These are phyloP conservation scores for Russula griseocarnosa DNA, from an alignment of 768 basidiomycete species.

Conservation along the genomic window DNA sequence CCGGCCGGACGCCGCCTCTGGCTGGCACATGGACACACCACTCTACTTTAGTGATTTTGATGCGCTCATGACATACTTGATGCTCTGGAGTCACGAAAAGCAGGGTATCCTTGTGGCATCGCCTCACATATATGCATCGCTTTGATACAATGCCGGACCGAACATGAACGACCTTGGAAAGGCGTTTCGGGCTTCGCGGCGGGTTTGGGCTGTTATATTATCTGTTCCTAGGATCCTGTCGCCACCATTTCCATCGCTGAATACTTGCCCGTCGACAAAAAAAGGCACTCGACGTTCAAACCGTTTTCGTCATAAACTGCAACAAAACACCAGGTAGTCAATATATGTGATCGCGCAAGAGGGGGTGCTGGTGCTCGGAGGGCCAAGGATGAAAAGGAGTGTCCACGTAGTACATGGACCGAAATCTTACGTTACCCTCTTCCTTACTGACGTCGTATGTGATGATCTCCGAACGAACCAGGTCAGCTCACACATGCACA, in stretches of 20 bases:
- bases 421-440: not conserved
- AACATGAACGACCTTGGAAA: not conserved
- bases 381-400: too few species aligned
- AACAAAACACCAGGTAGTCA: not conserved
- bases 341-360: too few species aligned
- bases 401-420: not conserved
- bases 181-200: not conserved
- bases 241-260: not conserved
- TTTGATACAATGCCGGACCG: not conserved
- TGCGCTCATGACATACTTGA: not conserved
- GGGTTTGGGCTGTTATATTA: not conserved
- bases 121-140: too few species aligned
- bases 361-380: too few species aligned
- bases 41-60: not conserved
- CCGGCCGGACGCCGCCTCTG: not conserved
- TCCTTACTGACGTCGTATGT: conserved; percentile 5
- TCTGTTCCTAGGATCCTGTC: too few species aligned
- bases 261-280: not conserved
- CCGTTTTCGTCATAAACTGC: not conserved
- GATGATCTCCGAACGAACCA: not conserved
- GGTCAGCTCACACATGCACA: not conserved
- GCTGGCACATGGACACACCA: not conserved
- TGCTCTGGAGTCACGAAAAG: not conserved
- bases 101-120: not conserved
- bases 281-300: not conserved